phyloP scores from a whole-genome alignment of 306 rosid genomes.

The Lagenaria siceraria region DNA sequence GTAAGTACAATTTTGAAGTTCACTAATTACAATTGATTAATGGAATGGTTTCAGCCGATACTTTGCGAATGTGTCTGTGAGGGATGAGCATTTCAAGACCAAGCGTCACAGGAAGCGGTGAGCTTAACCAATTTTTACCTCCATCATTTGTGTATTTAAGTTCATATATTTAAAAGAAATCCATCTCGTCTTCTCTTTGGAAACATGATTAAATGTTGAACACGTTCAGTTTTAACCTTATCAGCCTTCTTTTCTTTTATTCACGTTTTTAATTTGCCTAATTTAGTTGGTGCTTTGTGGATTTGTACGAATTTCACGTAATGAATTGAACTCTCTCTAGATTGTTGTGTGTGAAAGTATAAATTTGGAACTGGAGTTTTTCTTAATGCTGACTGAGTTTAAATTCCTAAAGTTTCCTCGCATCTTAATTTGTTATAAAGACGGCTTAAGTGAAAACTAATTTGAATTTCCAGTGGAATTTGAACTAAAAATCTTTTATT shows the following conservation, averaged over 20 bases:
- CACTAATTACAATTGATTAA: neutral
- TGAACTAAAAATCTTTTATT: neutral
- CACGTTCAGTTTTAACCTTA: neutral
- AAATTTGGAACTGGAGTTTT: no score
- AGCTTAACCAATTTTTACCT: neutral
- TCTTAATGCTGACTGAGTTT: no score
- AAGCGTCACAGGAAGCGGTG: conserved; percentile 81
- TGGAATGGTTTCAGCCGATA: conserved; percentile 40
- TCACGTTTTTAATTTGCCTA: neutral
- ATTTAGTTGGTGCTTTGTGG: no score
- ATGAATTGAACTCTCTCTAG: no score
- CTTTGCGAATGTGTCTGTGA: conserved; percentile 58
- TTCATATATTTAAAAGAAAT: neutral
- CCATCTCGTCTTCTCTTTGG: no score
- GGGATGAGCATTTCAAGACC: conserved; percentile 90
- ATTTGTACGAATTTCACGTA: no score
- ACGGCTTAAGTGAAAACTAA: neutral
- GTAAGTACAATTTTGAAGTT: neutral
- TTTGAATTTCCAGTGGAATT: neutral
- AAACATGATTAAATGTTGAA: no score
- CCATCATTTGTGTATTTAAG: neutral
- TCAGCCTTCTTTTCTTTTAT: neutral
- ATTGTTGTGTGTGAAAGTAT: no score
- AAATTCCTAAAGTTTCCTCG: neutral
- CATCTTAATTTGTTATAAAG: neutral